Base-by-base conservation (phyloP, 768 basidiomycete genomes). In the Pleurotus eryngii region DNA sequence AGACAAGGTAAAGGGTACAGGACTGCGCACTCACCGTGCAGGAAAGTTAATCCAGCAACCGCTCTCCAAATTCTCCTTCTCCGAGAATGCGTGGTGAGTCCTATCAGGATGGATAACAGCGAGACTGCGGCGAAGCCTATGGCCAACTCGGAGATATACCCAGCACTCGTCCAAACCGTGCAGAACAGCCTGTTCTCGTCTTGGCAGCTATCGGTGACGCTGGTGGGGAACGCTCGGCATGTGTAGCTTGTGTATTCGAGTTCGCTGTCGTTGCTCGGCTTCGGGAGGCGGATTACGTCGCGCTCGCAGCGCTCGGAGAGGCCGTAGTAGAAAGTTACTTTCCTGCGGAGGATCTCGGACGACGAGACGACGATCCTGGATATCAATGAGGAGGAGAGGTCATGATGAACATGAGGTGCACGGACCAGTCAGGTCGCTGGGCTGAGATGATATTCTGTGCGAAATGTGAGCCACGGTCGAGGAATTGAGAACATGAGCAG, bases 1-100 rank as follows among this genome's bases (percentile, higher is more conserved):
- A 46, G 12, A 9, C 18, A 22, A 26, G 0, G 24, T 5, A 14
- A 22, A 47, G 18, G 14, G 55, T 46, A 14, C 20, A 18, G n/a
- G 5, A 45, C 9, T 40, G 37, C 1, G 43, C 35, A 3, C 20
- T 24, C 30, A 86, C 89, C 81, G 64, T 89, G 84, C 17, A 90
- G 63, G 14, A 82, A 68, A 11, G 89, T 73, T 8, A 92, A 68
- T 14, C 81, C 82, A 6, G 87, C 87, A 1, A 87, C 85, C 1
- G 82, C 85, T 65, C 80, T 83, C 90, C 90, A 92, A 30, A 90
- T 85, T 61, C 90, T 81, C 57, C 88, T 76, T 61, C 90, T 76
- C 50, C 89, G 76, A 14, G 88, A 88, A 64, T 83, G 83, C 0
- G 90, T 90, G 64, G 80, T 88, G 17, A 89, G 77, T 3, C 90